Evolutionary conservation across 2,329 filamentous ascomycete genomes (phyloP), one percentile per base, ranked within the genome.

Genomic region (Myriangium duriaei): DNA sequence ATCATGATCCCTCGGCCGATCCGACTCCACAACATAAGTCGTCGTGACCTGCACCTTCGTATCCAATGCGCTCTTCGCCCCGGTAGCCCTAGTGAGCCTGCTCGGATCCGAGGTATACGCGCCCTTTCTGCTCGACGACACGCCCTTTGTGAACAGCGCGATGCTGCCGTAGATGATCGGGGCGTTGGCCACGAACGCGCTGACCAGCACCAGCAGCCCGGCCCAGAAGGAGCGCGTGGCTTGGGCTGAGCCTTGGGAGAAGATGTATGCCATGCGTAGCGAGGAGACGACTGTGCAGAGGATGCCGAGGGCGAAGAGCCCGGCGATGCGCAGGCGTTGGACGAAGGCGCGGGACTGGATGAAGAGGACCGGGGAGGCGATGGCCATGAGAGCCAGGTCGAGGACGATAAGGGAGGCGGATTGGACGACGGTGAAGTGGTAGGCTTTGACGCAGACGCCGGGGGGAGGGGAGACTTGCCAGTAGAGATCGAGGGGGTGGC

Each of bases 401-500:
- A 44, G 35, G 32, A 34, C 30, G 17, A 56, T 53, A 40, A 61
- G 61, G 32, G 53, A 49, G 5, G 52, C 40, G 1, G 52, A 51
- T 44, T 60, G 58, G 10, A 54, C 46, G 11, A 59, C 35, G 1
- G 61, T 46, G 31, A 61, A 57, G 2, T 39, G 49, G 35, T 56
- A 54, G 1, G 54, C 59, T 16, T 49, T 45, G 2, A 53, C 51
- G 32, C 59, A 62, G 3, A n/a, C 10, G 3, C 18, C 18, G 10
- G 41, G 32, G 28, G 29, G 13, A 17, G 28, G 35, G 11, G 26
- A 32, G 10, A 38, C 35, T 15, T 38, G 18, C 30, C 53, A 61
- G 40, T 57, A 60, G 24, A 51, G 40, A n/a, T 34, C 36, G 30
- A 61, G 52, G 1, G 58, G 59, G 3, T 50, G 52, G 32, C 59